phyloP scores from a whole-genome alignment of 352 stramenopile genomes.

The Achlya hypogyna region DNA sequence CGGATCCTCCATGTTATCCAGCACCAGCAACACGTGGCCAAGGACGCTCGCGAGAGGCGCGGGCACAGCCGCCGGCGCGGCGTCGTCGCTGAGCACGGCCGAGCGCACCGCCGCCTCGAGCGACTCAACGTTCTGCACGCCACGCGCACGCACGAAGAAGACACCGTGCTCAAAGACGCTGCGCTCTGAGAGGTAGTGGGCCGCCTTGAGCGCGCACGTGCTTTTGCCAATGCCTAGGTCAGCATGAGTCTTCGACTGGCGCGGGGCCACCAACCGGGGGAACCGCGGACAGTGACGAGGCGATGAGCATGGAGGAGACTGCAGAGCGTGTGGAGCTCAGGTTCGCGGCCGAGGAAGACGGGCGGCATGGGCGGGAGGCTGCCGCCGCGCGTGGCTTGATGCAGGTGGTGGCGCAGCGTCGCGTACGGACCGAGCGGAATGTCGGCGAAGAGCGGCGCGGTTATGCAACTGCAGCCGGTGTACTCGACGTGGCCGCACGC shows the following conservation, averaged over 20 bases:
- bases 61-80: constrained; percentile 18
- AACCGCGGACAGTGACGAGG: constrained; percentile 61
- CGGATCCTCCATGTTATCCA: constrained; percentile 80
- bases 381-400: constrained; percentile 49
- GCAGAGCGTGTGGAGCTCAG: constrained; percentile 61
- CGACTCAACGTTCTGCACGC: constrained; percentile 57
- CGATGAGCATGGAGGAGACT: constrained; percentile 45
- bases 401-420: constrained; percentile 41
- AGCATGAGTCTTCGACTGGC: background rate
- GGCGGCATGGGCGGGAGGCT: constrained; percentile 54
- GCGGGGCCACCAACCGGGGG: constrained; percentile 23
- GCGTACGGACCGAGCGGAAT: constrained; percentile 67
- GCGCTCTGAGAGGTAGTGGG: constrained; percentile 62
- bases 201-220: constrained; percentile 57
- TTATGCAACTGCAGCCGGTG: constrained; percentile 38
- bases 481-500: constrained; percentile 21
- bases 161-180: constrained; percentile 66
- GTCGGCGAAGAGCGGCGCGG: constrained; percentile 49
- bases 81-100: constrained; percentile 47
- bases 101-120: constrained; percentile 69
- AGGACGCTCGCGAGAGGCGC: constrained; percentile 43
- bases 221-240: constrained; percentile 57
- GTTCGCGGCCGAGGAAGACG: constrained; percentile 64
- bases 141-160: constrained; percentile 57
- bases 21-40: constrained; percentile 49